phyloP scores from a whole-genome alignment of 1,284 basidiomycete species.

The Trametes hirsuta region DNA sequence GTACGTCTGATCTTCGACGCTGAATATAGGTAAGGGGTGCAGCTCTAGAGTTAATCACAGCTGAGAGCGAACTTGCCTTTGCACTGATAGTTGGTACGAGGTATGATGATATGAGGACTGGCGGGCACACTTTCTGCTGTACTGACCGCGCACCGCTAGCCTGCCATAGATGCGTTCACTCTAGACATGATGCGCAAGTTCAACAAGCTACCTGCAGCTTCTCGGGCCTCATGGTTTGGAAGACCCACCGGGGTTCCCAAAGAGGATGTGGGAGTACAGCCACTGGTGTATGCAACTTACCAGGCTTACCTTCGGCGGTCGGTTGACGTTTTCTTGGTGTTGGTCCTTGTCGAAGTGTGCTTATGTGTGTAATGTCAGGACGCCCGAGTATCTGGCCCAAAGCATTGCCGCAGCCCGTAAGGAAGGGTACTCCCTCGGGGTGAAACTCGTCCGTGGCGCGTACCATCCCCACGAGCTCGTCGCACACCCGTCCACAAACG shows the following conservation, averaged over 20 bases:
- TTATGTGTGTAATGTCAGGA: conserved; percentile 42
- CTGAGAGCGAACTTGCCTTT: background rate
- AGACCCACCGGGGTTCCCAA: background rate
- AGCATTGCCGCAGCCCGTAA: conserved; percentile 71
- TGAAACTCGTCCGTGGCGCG: conserved; percentile 95
- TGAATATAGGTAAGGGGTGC: conserved; percentile 64
- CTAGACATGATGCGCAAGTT: conserved; percentile 77
- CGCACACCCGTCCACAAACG: conserved; percentile 41
- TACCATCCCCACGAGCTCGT: conserved; percentile 83
- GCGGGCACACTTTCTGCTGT: background rate
- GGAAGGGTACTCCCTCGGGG: conserved; percentile 81
- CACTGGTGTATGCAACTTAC: conserved; percentile 80
- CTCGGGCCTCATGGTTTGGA: conserved; percentile 18
- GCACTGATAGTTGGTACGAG: conserved; percentile 64
- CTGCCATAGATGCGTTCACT: conserved; percentile 81
- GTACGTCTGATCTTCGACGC: conserved; percentile 81
- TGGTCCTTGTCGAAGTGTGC: background rate
- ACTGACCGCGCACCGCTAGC: conserved; percentile 42
- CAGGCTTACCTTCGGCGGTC: conserved; percentile 84
- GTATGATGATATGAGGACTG: conserved; percentile 25
- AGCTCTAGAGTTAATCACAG: background rate
- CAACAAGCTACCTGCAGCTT: conserved; percentile 56
- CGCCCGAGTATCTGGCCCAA: conserved; percentile 67
- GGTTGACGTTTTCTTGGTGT: conserved; percentile 13
- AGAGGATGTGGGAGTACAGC: conserved; percentile 44